phyloP scores from a whole-genome alignment of 2,329 filamentous ascomycete species.

The Stemphylium beticola region DNA sequence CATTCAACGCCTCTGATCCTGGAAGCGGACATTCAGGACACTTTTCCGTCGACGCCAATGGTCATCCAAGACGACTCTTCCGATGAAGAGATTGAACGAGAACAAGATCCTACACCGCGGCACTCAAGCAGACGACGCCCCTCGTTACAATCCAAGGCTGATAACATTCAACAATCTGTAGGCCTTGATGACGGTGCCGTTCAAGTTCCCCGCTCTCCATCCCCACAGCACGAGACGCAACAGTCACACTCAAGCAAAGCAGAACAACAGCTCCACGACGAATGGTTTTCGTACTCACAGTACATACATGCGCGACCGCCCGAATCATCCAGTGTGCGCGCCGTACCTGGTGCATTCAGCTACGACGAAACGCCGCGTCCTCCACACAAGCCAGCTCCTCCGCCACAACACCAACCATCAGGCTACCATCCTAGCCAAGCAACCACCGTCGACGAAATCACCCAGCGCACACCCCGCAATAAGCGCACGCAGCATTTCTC shows the following conservation, averaged over 20 bases:
- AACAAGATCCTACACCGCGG: constrained; percentile 11
- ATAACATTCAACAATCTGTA: constrained; percentile 10
- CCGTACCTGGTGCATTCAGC: constrained; percentile 31
- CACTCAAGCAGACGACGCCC: neutral
- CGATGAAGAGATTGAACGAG: constrained; percentile 17
- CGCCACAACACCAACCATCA: constrained; percentile 4
- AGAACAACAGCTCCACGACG: constrained; percentile 41
- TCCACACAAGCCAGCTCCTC: neutral
- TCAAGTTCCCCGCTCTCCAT: constrained; percentile 32
- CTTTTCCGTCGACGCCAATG: constrained; percentile 34
- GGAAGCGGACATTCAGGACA: constrained; percentile 17
- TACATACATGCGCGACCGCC: constrained; percentile 24
- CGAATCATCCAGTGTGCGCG: constrained; percentile 38
- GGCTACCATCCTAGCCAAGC: constrained; percentile 36
- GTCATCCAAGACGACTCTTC: constrained; percentile 30
- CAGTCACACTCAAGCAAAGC: constrained; percentile 41
- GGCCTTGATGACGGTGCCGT: constrained; percentile 30
- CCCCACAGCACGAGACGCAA: constrained; percentile 28
- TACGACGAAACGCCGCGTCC: constrained; percentile 33
- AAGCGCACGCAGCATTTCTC: constrained; percentile 12
- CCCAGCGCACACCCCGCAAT: constrained; percentile 30
- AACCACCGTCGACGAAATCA: constrained; percentile 41
- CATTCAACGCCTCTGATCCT: constrained; percentile 21
- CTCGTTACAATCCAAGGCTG: constrained; percentile 2
- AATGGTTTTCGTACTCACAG: constrained; percentile 44